Evolutionary conservation across 352 stramenopile genomes (phyloP).

Genomic region (Paralagenidium karlingii): DNA sequence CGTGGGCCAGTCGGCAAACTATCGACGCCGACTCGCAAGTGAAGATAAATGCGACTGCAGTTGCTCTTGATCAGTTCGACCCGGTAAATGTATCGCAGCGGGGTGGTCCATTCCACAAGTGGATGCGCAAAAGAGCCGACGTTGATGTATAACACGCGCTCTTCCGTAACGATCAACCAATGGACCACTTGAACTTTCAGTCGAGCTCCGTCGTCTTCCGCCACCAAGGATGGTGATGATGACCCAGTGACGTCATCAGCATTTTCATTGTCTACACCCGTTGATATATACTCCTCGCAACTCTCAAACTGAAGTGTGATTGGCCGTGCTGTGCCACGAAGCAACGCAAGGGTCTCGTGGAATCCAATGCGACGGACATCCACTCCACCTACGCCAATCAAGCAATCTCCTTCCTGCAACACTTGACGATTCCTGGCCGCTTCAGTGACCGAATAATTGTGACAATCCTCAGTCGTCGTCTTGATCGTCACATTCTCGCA

Average conservation of each 20-base stretch:
- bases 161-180: constrained; percentile 83
- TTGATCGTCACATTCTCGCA: constrained; percentile 82
- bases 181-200: constrained; percentile 51
- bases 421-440: constrained; percentile 29
- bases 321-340: constrained; percentile 57
- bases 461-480: constrained; percentile 12
- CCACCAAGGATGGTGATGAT: too few relatives aligned
- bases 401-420: constrained; percentile 64
- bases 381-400: constrained; percentile 63
- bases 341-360: constrained; percentile 64
- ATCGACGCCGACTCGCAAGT: constrained; percentile 76
- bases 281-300: constrained; percentile 43
- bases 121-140: constrained; percentile 62
- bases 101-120: constrained; percentile 81
- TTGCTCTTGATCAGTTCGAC: constrained; percentile 58
- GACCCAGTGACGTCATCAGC: constrained; percentile 8
- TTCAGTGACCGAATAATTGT: constrained; percentile 14
- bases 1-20: constrained; percentile 71
- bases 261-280: constrained; percentile 6
- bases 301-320: constrained; percentile 77
- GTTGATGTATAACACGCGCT: constrained; percentile 77
- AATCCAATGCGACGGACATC: constrained; percentile 79
- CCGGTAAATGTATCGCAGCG: constrained; percentile 77
- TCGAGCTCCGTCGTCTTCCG: constrained; percentile 1
- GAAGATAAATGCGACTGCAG: constrained; percentile 38